Evolutionary conservation across 768 basidiomycete genomes (phyloP).

Genomic region (Boletellus ananas): DNA sequence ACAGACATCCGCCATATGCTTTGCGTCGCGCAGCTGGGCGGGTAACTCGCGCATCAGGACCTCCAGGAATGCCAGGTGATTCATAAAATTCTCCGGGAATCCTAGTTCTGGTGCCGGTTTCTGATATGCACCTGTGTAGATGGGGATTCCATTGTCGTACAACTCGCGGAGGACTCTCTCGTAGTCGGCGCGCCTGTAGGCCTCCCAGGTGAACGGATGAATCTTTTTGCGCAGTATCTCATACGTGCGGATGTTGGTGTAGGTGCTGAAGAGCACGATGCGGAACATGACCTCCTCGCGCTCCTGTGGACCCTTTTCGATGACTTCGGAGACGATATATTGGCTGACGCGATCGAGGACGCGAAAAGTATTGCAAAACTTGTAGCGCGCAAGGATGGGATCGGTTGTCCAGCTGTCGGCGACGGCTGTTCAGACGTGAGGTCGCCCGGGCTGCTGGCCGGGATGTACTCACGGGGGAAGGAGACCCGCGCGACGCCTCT

Average conservation of each 20-base stretch:
- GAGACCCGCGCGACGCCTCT: slow-evolving; percentile 46
- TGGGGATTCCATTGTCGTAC: slow-evolving; percentile 34
- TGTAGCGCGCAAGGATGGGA: slow-evolving; percentile 47
- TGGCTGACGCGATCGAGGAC: slow-evolving; percentile 69
- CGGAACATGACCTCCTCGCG: slow-evolving; percentile 67
- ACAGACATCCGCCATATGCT: slow-evolving; percentile 60
- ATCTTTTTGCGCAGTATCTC: slow-evolving; percentile 50
- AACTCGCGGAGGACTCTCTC: slow-evolving; percentile 46
- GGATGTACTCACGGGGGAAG: slow-evolving; percentile 49
- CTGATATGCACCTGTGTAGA: slow-evolving; percentile 72
- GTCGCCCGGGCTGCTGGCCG: background rate
- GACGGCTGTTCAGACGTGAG: slow-evolving; percentile 12
- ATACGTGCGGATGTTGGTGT: slow-evolving; percentile 72
- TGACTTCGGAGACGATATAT: slow-evolving; percentile 64
- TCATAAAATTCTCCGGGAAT: slow-evolving; percentile 43
- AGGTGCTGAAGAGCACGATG: slow-evolving; percentile 65
- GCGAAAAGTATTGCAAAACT: slow-evolving; percentile 74
- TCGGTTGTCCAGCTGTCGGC: slow-evolving; percentile 66
- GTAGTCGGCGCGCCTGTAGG: slow-evolving; percentile 53
- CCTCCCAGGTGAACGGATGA: slow-evolving; percentile 58
- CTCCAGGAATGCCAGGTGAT: slow-evolving; percentile 62
- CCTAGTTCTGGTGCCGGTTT: slow-evolving; percentile 64
- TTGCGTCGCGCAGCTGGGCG: slow-evolving; percentile 42
- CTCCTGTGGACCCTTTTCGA: slow-evolving; percentile 60
- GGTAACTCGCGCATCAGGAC: slow-evolving; percentile 58